These are phyloP conservation scores for Coniochaeta sp. DNA, from an alignment of 2,329 filamentous ascomycete species.

Conservation along the genomic window DNA sequence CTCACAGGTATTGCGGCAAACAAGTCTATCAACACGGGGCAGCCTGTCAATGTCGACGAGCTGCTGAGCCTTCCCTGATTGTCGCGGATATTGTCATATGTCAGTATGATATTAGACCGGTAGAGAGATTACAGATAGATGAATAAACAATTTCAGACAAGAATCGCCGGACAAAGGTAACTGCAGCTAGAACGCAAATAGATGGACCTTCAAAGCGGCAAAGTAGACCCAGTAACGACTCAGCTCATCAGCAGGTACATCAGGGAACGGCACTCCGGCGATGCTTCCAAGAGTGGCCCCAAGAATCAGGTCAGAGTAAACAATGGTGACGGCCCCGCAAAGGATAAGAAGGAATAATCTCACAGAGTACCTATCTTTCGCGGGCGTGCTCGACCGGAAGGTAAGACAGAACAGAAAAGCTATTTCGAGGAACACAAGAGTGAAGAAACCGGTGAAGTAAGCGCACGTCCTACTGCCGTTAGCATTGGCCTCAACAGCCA, in stretches of 20 bases:
- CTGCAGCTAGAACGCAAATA: neutral
- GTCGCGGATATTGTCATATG: neutral
- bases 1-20: constrained; percentile 54
- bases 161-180: neutral
- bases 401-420: neutral
- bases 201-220: neutral
- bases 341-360: neutral
- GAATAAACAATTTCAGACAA: neutral
- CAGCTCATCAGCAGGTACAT: neutral
- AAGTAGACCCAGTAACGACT: neutral
- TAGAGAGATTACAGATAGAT: neutral
- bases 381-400: neutral
- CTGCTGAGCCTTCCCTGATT: constrained; percentile 28
- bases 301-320: neutral
- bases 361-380: neutral
- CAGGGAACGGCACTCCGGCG: neutral
- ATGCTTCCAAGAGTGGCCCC: neutral
- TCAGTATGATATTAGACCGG: neutral
- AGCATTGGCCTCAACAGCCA: neutral
- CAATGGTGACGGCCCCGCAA: neutral
- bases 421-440: neutral
- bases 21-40: constrained; percentile 46
- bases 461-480: neutral
- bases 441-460: neutral
- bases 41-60: constrained; percentile 49